Evolutionary conservation across 345 rosid genomes (phyloP).

Genomic region (Theobroma cacao): DNA sequence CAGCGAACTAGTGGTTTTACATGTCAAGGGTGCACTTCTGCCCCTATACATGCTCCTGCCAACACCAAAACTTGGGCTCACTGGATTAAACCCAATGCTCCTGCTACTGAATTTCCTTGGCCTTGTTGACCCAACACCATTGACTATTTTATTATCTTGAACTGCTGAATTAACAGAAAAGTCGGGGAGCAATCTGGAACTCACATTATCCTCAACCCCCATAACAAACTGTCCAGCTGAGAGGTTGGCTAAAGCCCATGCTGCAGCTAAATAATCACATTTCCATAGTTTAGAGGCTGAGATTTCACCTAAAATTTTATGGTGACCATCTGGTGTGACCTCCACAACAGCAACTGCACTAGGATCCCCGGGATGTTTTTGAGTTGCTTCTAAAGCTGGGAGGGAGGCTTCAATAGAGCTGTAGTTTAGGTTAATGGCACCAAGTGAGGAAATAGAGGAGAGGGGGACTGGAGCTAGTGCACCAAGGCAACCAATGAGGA

Average conservation of each 20-base stretch:
- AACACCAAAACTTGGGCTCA: conserved; percentile 46
- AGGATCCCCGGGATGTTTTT: conserved; percentile 60
- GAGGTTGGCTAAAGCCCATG: conserved; percentile 93
- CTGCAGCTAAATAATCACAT: conserved; percentile 87
- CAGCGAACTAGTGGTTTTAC: conserved; percentile 72
- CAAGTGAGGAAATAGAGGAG: conserved; percentile 70
- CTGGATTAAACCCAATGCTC: conserved; percentile 82
- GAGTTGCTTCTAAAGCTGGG: conserved; percentile 65
- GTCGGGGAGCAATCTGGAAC: conserved; percentile 60
- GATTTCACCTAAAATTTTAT: conserved; percentile 84
- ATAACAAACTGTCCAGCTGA: conserved; percentile 93
- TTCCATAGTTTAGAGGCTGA: conserved; percentile 94
- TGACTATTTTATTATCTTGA: conserved; percentile 26
- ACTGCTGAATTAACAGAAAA: conserved; percentile 42
- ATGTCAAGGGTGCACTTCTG: conserved; percentile 91
- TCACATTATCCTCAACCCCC: conserved; percentile 85
- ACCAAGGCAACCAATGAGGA: conserved; percentile 93
- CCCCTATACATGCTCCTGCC: conserved; percentile 94
- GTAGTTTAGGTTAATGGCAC: conserved; percentile 61
- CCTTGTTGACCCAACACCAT: conserved; percentile 42
- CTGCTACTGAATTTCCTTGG: conserved; percentile 80
- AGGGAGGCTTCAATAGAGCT: conserved; percentile 60
- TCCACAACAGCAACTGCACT: conserved; percentile 80
- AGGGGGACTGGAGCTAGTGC: conserved; percentile 96
- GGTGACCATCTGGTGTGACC: conserved; percentile 48